Percentiles rank a stretch among this genome's conserved stretches.
phyloP scores from a whole-genome alignment of 177 flowering plant genomes.

The Telopea speciosissima region DNA sequence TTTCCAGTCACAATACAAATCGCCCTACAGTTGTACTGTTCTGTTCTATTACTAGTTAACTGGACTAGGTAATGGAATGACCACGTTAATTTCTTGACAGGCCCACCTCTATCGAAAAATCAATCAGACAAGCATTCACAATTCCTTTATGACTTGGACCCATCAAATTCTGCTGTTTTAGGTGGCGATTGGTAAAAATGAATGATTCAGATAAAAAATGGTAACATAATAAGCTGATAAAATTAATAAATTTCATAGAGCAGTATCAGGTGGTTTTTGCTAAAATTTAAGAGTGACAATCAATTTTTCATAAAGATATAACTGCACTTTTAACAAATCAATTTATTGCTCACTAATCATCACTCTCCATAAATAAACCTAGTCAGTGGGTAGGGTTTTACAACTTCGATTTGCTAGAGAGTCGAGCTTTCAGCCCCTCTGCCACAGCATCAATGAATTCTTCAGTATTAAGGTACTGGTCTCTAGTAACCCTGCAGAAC shows the following conservation, averaged over 20 bases:
- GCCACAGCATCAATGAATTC: conserved; percentile 98
- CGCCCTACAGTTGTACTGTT: background rate
- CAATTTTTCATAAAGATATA: background rate
- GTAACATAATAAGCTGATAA: background rate
- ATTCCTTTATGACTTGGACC: background rate
- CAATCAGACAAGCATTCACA: background rate
- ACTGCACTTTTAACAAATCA: background rate
- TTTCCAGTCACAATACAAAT: background rate
- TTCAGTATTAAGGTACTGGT: conserved; percentile 76
- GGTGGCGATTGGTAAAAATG: background rate
- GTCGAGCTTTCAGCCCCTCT: conserved; percentile 64
- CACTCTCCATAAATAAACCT: conserved; percentile 6
- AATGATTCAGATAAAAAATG: too few relatives aligned
- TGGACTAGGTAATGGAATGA: background rate
- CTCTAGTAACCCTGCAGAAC: conserved; percentile 49
- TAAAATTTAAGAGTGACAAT: background rate
- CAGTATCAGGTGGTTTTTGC: background rate
- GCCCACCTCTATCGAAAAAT: background rate
- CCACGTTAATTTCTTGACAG: background rate
- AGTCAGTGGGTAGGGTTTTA: conserved; percentile 16
- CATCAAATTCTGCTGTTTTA: background rate
- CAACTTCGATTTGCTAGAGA: conserved; percentile 34
- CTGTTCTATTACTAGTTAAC: background rate
- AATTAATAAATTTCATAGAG: background rate
- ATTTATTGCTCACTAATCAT: conserved; percentile 20